Base-by-base conservation (phyloP, 345 rosid genomes). In the Trapa bicornis region DNA sequence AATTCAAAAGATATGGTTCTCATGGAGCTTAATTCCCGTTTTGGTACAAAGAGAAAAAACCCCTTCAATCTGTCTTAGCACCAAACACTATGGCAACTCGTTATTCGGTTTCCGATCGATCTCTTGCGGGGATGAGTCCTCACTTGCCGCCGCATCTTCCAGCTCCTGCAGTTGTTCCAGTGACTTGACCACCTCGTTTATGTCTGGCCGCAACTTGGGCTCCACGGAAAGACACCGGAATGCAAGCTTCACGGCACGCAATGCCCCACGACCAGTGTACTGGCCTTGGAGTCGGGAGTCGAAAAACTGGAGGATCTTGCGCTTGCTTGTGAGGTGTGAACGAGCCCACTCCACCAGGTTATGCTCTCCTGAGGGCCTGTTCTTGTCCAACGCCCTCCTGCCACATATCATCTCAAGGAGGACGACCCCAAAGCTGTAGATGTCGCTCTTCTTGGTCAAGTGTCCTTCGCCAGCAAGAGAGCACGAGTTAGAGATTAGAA, bases 351-450 rank as follows among this genome's bases (percentile, higher is more conserved):
- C 93, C 15, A 94, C 95, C 16, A 94, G 79, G 64, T 83, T 82
- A 29, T 91, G 96, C 70, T 94, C 90, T 67, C 86, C 76, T 0
- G 89, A 74, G 7, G 97, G 96, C 60, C 89, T 78, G 76, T 89
- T 91, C 61, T 86, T 75, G 79, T 94, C 99, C 35, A 89, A 62
- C 12, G 96, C 96, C 73, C 84, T 85, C 69, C 78, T 80, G 15
- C 99, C 99, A 0, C 93, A 72, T 70, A 94, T 73, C 91, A 94
- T 82, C 82, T 94, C 99, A 6, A 94, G 76, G 61, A 94, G 76
- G 70, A 94, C 93, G 50, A 94, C 96, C 64, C 99, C 99, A 1
- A 85, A 91, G 80, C 99, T 91, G 67, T 87, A 94, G 47, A 91
- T 82, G 42, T 91, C 96, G 61, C 96, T 94, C 81, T 75, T 86